These are phyloP conservation scores for Antitrichia curtipendula DNA, from an alignment of 225 moss, liverwort and hornwort species.

Conservation along the genomic window DNA sequence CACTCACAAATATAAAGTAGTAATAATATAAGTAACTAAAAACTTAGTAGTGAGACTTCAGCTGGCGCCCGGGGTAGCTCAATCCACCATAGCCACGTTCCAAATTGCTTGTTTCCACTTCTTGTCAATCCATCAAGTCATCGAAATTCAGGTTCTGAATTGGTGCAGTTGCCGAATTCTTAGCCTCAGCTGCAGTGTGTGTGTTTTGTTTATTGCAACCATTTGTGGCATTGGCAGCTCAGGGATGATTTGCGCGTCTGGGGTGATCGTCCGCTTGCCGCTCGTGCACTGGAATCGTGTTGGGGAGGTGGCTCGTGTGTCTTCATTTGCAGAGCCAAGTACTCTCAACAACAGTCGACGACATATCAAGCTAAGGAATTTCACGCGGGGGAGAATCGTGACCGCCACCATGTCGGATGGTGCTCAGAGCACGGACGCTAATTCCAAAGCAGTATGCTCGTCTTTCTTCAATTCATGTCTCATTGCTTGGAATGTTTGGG, in stretches of 20 bases:
- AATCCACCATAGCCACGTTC: background rate
- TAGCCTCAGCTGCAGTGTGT: background rate
- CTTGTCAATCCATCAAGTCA: background rate
- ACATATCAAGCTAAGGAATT: background rate
- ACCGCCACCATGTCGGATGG: slow-evolving; percentile 16
- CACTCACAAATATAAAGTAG: no score
- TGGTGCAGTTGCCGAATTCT: background rate
- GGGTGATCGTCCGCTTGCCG: background rate
- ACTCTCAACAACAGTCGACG: background rate
- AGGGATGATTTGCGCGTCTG: background rate
- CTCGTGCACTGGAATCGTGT: background rate
- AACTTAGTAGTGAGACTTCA: no score
- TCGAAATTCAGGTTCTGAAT: background rate
- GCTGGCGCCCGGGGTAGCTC: no score
- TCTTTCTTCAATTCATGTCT: background rate
- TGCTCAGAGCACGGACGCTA: background rate
- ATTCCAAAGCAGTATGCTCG: slow-evolving; percentile 11
- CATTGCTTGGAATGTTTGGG: background rate
- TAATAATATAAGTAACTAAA: no score
- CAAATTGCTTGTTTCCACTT: background rate
- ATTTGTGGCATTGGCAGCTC: background rate
- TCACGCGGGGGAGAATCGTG: background rate
- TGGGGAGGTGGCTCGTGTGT: background rate
- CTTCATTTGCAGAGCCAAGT: background rate
- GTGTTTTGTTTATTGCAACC: background rate